phyloP scores from a whole-genome alignment of 805 yeast genomes.

The Candida schatavii region DNA sequence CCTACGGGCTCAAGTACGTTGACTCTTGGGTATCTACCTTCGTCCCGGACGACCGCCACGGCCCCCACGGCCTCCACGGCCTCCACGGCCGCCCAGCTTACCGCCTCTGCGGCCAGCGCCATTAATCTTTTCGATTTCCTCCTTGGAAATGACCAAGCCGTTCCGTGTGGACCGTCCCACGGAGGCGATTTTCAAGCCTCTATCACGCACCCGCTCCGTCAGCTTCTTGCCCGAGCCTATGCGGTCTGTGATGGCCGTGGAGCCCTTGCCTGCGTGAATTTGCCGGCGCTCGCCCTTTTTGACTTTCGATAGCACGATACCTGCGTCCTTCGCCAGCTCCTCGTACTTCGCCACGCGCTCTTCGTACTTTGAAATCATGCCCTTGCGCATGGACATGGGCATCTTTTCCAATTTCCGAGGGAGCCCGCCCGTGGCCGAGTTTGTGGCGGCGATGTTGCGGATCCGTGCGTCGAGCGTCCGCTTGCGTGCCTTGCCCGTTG shows the following conservation, averaged over 20 bases:
- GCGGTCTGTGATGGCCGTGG: constrained; percentile 47
- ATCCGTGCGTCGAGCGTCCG: constrained; percentile 62
- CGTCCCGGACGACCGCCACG: neutral
- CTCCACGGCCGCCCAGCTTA: constrained; percentile 6
- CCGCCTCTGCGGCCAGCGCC: constrained; percentile 10
- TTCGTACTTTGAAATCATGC: constrained; percentile 63
- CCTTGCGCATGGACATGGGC: constrained; percentile 88
- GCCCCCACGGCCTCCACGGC: constrained; percentile 5
- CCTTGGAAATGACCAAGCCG: constrained; percentile 69
- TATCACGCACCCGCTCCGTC: constrained; percentile 51
- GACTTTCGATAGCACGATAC: constrained; percentile 75
- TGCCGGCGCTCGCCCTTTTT: constrained; percentile 65
- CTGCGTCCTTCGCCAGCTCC: constrained; percentile 82
- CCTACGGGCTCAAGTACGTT: constrained; percentile 1
- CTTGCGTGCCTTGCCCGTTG: constrained; percentile 67
- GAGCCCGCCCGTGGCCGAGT: constrained; percentile 46
- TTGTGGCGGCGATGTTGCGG: constrained; percentile 36
- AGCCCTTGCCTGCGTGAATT: constrained; percentile 52
- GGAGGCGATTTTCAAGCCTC: constrained; percentile 74
- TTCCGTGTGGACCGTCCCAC: constrained; percentile 77
- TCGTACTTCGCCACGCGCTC: constrained; percentile 57
- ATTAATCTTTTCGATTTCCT: constrained; percentile 55
- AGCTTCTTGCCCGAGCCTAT: constrained; percentile 46
- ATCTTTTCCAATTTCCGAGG: constrained; percentile 61
- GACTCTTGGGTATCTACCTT: neutral